A percentile compares a stretch with the other conserved stretches of the same genome.
These are phyloP conservation scores for Chaetomiaceae sp. DNA, from an alignment of 2,329 filamentous ascomycete genomes.

Conservation along the genomic window DNA sequence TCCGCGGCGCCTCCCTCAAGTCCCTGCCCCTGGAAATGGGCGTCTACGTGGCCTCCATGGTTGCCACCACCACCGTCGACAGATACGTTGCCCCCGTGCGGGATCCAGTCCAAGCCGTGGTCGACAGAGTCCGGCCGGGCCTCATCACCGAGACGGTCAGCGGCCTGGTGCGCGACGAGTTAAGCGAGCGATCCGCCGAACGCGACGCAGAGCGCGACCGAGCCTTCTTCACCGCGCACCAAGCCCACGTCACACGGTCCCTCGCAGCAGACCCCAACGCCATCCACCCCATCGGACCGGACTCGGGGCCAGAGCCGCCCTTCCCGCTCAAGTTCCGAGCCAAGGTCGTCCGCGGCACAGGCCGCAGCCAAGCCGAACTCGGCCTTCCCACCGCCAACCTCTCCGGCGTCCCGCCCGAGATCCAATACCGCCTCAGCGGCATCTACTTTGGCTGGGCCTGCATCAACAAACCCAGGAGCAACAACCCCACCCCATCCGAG, in stretches of 20 bases:
- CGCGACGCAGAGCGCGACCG: slow-evolving; percentile 17
- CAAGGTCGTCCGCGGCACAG: slow-evolving; percentile 43
- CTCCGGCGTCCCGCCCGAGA: slow-evolving; percentile 45
- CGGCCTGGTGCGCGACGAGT: slow-evolving; percentile 35
- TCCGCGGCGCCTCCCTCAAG: slow-evolving; percentile 60
- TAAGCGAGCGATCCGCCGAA: slow-evolving; percentile 24
- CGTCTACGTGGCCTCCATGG: slow-evolving; percentile 48
- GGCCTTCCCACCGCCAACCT: slow-evolving; percentile 54
- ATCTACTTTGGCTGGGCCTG: slow-evolving; percentile 63
- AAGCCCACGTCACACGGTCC: slow-evolving; percentile 10
- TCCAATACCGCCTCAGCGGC: slow-evolving; percentile 52
- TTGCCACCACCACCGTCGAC: slow-evolving; percentile 43
- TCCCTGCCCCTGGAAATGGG: slow-evolving; percentile 65
- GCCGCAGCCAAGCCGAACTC: slow-evolving; percentile 36
- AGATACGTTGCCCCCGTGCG: slow-evolving; percentile 41
- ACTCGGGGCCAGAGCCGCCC: slow-evolving; percentile 48
- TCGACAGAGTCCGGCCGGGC: slow-evolving; percentile 36
- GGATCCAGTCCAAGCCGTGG: slow-evolving; percentile 38
- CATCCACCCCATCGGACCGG: slow-evolving; percentile 37
- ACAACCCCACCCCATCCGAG: not conserved
- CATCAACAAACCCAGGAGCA: slow-evolving; percentile 25
- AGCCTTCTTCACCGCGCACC: slow-evolving; percentile 7
- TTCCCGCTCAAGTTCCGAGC: slow-evolving; percentile 52
- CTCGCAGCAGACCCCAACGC: slow-evolving; percentile 2
- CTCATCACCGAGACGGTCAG: slow-evolving; percentile 40